phyloP scores from a whole-genome alignment of 192 early-diverging fungal species.

The Paraglomus brasilianum region DNA sequence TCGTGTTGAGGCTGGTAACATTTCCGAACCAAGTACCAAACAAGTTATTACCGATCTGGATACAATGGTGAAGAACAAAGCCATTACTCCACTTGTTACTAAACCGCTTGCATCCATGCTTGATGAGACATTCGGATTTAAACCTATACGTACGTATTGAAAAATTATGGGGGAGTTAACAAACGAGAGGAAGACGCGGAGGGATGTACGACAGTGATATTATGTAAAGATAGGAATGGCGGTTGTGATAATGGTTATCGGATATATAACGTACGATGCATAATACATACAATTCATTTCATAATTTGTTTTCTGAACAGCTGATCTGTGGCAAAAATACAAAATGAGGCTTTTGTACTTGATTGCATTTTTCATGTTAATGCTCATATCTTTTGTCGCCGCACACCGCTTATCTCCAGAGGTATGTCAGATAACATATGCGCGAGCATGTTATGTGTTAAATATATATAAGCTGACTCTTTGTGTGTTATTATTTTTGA shows the following conservation, averaged over 20 bases:
- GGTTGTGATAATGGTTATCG: no score
- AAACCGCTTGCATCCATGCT: not conserved
- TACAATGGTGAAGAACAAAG: not conserved
- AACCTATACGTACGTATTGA: not conserved
- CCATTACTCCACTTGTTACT: not conserved
- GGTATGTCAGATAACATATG: not conserved
- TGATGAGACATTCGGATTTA: not conserved
- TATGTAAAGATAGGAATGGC: no score
- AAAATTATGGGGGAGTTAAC: not conserved
- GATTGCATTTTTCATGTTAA: not conserved
- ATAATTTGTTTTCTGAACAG: not conserved
- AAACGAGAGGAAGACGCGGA: not conserved
- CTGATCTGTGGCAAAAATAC: conserved; percentile 7
- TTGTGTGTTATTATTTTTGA: not conserved
- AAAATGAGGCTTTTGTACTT: not conserved
- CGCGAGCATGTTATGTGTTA: no score
- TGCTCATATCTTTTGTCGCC: not conserved
- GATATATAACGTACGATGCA: not conserved
- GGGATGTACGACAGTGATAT: no score
- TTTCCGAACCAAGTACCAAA: not conserved
- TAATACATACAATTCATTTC: no score
- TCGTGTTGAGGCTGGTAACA: not conserved
- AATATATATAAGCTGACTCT: not conserved
- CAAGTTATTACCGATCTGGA: not conserved
- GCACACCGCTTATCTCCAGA: not conserved